Evolutionary conservation across 2,329 filamentous ascomycete genomes (phyloP).

Genomic region (Atkinsonella hypoxylon): DNA sequence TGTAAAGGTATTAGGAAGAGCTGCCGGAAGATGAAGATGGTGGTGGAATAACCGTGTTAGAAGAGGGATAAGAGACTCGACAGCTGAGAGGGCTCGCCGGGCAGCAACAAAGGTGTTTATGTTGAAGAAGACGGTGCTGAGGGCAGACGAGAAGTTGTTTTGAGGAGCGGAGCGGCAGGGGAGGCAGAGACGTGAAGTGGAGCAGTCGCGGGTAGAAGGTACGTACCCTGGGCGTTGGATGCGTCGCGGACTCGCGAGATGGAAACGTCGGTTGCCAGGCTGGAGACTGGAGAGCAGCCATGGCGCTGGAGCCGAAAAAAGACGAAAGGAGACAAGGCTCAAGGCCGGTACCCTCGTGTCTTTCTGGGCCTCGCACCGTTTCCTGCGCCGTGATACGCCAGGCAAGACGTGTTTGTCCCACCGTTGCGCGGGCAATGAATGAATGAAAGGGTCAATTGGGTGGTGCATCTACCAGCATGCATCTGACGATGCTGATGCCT

Average conservation of each 20-base stretch:
- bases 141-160: conserved; percentile 24
- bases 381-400: conserved; percentile 3
- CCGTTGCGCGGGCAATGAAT: conserved; percentile 8
- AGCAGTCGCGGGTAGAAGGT: conserved; percentile 10
- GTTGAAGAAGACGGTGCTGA: conserved; percentile 20
- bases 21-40: conserved; percentile 13
- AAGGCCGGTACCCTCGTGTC: background rate
- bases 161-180: conserved; percentile 23
- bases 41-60: conserved; percentile 11
- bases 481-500: background rate
- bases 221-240: conserved; percentile 9
- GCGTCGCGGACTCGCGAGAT: conserved; percentile 9
- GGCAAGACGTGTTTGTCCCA: conserved; percentile 7
- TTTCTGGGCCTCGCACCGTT: background rate
- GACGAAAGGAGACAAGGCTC: background rate
- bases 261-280: conserved; percentile 7
- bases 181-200: conserved; percentile 15
- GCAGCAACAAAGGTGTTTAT: conserved; percentile 23
- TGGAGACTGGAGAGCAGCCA: background rate
- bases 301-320: background rate
- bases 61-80: conserved; percentile 10
- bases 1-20: conserved; percentile 16
- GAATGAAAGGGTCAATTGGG: no score
- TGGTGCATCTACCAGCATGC: background rate
- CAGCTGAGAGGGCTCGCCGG: conserved; percentile 13